Percentiles rank a stretch among this genome's conserved stretches.
Conservation (phyloP, 1,284 basidiomycete genomes). For the Flammula alnicola region DNA sequence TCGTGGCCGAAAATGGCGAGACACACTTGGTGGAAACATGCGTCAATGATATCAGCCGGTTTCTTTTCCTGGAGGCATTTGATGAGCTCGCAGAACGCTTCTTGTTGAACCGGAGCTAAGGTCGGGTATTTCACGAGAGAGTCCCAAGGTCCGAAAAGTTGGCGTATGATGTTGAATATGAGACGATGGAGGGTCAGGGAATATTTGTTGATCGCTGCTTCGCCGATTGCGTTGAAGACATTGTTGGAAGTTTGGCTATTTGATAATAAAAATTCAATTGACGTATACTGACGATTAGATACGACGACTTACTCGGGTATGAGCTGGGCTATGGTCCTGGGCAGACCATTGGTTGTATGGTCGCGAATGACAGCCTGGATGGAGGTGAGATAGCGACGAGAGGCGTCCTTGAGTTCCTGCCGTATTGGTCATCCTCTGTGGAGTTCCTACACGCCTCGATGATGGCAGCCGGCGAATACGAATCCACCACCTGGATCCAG, state of each 20-base stretch:
- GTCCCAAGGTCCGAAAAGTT: background rate
- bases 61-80: background rate
- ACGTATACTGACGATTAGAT: no score
- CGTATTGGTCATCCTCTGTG: background rate
- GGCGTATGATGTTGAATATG: background rate
- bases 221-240: background rate
- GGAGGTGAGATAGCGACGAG: background rate
- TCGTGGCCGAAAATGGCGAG: conserved; percentile 7
- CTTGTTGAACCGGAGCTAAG: background rate
- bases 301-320: background rate
- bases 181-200: background rate
- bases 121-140: background rate
- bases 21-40: conserved; percentile 3
- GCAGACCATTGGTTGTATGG: background rate
- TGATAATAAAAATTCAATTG: background rate
- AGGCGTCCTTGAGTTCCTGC: background rate
- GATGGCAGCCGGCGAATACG: background rate
- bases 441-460: background rate
- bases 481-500: background rate
- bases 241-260: background rate
- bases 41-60: conserved; percentile 3
- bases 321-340: background rate
- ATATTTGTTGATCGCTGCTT: background rate
- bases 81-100: background rate
- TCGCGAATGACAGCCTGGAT: background rate